phyloP scores from a whole-genome alignment of 371 early-diverging fungal species.

The Zopfochytrium polystomum region DNA sequence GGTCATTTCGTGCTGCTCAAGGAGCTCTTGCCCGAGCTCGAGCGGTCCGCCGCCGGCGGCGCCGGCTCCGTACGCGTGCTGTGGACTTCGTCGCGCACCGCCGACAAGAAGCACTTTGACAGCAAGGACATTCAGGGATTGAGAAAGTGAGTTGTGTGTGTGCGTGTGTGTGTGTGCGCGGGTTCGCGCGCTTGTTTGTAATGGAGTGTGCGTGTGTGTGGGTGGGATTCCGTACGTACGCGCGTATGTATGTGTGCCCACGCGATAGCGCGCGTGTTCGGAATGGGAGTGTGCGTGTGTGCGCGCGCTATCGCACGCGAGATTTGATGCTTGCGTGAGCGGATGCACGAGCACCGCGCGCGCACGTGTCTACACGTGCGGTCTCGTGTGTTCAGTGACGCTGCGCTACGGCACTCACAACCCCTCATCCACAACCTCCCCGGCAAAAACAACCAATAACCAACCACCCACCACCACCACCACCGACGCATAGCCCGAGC shows the following conservation, averaged over 20 bases:
- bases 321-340: too few species aligned
- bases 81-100: slow-evolving; percentile 76
- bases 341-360: too few species aligned
- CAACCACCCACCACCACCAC: too few species aligned
- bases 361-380: too few species aligned
- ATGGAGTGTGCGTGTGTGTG: background rate
- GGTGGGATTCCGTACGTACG: background rate
- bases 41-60: background rate
- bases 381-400: too few species aligned
- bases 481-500: slow-evolving; percentile 4
- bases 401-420: too few species aligned
- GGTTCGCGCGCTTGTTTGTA: slow-evolving; percentile 27
- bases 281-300: too few species aligned
- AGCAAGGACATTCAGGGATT: slow-evolving; percentile 63
- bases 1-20: slow-evolving; percentile 79
- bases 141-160: too few species aligned
- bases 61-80: slow-evolving; percentile 65
- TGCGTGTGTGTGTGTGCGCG: slow-evolving; percentile 65
- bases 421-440: too few species aligned
- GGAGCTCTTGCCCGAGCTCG: slow-evolving; percentile 53
- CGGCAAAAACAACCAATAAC: too few species aligned
- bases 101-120: slow-evolving; percentile 49
- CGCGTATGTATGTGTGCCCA: background rate
- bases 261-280: background rate
- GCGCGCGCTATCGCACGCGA: too few species aligned